phyloP scores from a whole-genome alignment of 2,329 filamentous ascomycete genomes.

The Aspergillus ochraceus region DNA sequence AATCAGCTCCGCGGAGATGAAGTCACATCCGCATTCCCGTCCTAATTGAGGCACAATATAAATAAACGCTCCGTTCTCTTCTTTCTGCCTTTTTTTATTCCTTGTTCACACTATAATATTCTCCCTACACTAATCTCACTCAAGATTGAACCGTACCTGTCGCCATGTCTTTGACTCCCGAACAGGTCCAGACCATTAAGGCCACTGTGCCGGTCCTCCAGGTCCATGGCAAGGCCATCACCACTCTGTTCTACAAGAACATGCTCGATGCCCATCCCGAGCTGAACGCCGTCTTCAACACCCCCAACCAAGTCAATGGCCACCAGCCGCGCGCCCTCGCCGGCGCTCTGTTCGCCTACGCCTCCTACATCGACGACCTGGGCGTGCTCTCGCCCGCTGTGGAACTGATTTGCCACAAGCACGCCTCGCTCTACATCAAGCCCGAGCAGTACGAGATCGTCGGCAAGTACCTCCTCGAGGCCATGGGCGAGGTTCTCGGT shows the following conservation, averaged over 20 bases:
- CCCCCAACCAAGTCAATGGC: slow-evolving; percentile 66
- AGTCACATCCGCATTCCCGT: neutral
- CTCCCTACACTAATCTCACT: no score
- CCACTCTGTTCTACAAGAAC: slow-evolving; percentile 69
- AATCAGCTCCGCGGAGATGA: neutral
- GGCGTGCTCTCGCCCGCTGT: slow-evolving; percentile 56
- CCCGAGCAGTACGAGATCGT: slow-evolving; percentile 71
- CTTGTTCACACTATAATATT: neutral
- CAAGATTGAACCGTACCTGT: neutral
- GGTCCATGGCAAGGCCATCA: slow-evolving; percentile 67
- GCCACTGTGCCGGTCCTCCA: slow-evolving; percentile 69
- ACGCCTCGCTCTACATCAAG: slow-evolving; percentile 67
- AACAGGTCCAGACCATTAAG: slow-evolving; percentile 66
- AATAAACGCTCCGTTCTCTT: neutral
- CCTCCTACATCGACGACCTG: slow-evolving; percentile 69
- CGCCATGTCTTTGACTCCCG: slow-evolving; percentile 53
- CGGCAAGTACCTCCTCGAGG: slow-evolving; percentile 65
- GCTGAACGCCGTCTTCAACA: slow-evolving; percentile 71
- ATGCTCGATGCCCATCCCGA: slow-evolving; percentile 66
- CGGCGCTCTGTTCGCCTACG: slow-evolving; percentile 68
- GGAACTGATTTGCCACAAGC: slow-evolving; percentile 75
- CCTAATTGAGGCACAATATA: neutral
- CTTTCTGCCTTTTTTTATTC: neutral
- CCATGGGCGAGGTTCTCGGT: slow-evolving; percentile 68
- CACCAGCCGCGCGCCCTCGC: slow-evolving; percentile 71